Evolutionary conservation across 2,329 filamentous ascomycete species (phyloP).

Genomic region (Curvularia lunata): DNA sequence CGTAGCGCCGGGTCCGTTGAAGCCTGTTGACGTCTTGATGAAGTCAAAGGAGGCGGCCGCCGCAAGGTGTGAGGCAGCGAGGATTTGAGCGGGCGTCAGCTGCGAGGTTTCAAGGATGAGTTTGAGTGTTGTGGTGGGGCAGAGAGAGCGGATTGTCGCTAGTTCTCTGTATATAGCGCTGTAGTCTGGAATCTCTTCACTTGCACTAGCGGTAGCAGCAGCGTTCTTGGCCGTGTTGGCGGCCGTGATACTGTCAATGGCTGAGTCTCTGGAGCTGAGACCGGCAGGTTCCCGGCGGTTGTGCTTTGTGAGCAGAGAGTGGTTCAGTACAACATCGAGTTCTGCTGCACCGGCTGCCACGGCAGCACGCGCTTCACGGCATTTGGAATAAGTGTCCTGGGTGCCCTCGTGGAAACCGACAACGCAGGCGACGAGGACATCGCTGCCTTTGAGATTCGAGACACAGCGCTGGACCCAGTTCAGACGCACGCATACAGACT

Average conservation of each 20-base stretch:
- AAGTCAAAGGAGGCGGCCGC: slow-evolving; percentile 62
- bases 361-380: slow-evolving; percentile 59
- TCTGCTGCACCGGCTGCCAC: slow-evolving; percentile 60
- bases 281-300: slow-evolving; percentile 21
- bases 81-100: slow-evolving; percentile 56
- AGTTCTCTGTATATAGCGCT: slow-evolving; percentile 61
- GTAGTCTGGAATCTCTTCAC: slow-evolving; percentile 50
- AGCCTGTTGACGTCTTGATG: slow-evolving; percentile 67
- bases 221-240: slow-evolving; percentile 40
- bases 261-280: slow-evolving; percentile 31
- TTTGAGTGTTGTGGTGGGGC: slow-evolving; percentile 56
- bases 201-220: slow-evolving; percentile 13
- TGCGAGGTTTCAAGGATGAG: slow-evolving; percentile 66
- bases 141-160: slow-evolving; percentile 57
- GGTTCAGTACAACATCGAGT: slow-evolving; percentile 66
- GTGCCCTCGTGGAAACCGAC: slow-evolving; percentile 67
- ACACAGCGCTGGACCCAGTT: slow-evolving; percentile 60
- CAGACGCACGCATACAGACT: slow-evolving; percentile 64
- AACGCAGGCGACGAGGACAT: slow-evolving; percentile 62
- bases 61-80: slow-evolving; percentile 61
- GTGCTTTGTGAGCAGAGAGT: slow-evolving; percentile 52
- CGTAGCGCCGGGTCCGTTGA: slow-evolving; percentile 61
- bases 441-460: slow-evolving; percentile 55
- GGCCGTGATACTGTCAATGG: slow-evolving; percentile 44
- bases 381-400: slow-evolving; percentile 58